Evolutionary conservation across 768 basidiomycete species (phyloP).

Genomic region (Russula foetens): DNA sequence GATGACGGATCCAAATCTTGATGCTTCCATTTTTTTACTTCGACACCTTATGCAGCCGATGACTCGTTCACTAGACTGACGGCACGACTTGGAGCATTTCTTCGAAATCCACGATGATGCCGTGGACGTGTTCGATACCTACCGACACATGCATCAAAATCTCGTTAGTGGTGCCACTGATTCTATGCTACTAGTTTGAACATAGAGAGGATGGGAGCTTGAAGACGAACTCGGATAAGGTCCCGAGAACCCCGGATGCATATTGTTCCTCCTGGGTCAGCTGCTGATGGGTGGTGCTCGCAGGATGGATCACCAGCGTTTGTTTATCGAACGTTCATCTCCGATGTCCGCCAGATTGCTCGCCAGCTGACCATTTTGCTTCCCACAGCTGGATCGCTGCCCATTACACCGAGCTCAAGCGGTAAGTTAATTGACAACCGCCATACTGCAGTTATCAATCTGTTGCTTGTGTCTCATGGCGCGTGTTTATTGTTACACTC

Average conservation of each 20-base stretch:
- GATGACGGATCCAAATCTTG: too few species aligned
- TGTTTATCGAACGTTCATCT: too few species aligned
- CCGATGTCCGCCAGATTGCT: slow-evolving; percentile 70
- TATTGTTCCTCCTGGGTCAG: slow-evolving; percentile 51
- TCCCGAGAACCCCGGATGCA: slow-evolving; percentile 68
- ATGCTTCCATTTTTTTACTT: too few species aligned
- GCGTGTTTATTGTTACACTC: too few species aligned
- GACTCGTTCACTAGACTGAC: too few species aligned
- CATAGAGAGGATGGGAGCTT: neutral
- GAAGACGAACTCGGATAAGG: slow-evolving; percentile 55
- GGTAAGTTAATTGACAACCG: too few species aligned
- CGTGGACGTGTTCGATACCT: slow-evolving; percentile 35
- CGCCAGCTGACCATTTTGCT: slow-evolving; percentile 60
- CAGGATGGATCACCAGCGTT: slow-evolving; percentile 73
- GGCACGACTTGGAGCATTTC: slow-evolving; percentile 29
- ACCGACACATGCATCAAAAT: slow-evolving; percentile 29
- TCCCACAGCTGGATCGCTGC: slow-evolving; percentile 37
- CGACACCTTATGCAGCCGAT: too few species aligned
- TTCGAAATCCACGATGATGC: slow-evolving; percentile 38
- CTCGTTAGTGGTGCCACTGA: neutral
- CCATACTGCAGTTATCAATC: too few species aligned
- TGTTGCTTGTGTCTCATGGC: too few species aligned
- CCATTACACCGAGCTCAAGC: too few species aligned
- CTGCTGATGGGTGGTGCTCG: slow-evolving; percentile 70
- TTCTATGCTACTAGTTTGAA: neutral